phyloP scores from a whole-genome alignment of 2,329 filamentous ascomycete species.

The Coniochaeta prunicola region DNA sequence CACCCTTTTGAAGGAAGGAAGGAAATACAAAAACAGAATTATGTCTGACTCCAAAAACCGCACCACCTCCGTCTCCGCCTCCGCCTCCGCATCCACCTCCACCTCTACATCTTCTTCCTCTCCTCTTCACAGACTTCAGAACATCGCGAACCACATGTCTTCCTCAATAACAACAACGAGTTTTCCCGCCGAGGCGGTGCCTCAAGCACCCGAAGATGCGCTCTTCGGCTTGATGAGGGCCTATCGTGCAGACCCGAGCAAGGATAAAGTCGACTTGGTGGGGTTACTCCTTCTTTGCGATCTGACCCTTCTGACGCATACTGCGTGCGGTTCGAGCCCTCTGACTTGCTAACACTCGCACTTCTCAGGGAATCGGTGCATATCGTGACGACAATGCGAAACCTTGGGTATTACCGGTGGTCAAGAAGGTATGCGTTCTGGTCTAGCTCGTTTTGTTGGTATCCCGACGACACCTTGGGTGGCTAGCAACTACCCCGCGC shows the following conservation, averaged over 20 bases:
- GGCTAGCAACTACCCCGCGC: neutral
- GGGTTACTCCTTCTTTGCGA: slow-evolving; percentile 23
- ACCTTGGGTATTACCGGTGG: slow-evolving; percentile 93
- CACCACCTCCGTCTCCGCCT: neutral
- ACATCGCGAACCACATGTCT: slow-evolving; percentile 62
- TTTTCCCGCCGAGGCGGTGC: slow-evolving; percentile 71
- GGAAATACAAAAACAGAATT: neutral
- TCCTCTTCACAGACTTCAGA: slow-evolving; percentile 48
- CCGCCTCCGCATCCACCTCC: slow-evolving; percentile 7
- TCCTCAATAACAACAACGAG: slow-evolving; percentile 50
- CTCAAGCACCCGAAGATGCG: slow-evolving; percentile 88
- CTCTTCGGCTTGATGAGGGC: slow-evolving; percentile 90
- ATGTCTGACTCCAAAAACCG: neutral
- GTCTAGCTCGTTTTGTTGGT: neutral
- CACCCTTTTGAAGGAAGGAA: neutral
- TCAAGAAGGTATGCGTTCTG: slow-evolving; percentile 69
- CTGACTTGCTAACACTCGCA: slow-evolving; percentile 6
- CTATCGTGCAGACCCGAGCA: slow-evolving; percentile 69
- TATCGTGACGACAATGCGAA: slow-evolving; percentile 94
- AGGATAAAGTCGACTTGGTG: slow-evolving; percentile 88
- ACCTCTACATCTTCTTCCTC: slow-evolving; percentile 38
- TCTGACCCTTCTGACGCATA: too few relatives aligned
- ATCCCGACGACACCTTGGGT: too few relatives aligned
- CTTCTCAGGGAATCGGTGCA: slow-evolving; percentile 65
- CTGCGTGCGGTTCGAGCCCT: neutral